Evolutionary conservation across 2,329 filamentous ascomycete species (phyloP), one percentile per base, ranked within the genome.

Genomic region (Podosphaera leucotricha): DNA sequence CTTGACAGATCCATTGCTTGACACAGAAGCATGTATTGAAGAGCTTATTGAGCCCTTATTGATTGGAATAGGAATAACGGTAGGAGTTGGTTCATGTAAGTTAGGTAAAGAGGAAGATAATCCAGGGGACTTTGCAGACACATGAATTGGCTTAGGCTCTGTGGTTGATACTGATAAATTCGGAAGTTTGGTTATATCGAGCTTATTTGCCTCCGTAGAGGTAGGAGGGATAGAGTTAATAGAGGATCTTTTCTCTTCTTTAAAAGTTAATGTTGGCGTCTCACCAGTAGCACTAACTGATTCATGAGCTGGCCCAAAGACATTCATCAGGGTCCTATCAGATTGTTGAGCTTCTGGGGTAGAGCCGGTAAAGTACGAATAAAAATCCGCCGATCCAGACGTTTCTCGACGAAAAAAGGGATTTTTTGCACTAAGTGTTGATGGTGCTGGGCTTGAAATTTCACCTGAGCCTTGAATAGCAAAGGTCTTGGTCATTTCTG

Each of bases 401-500:
- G 66, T 69, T 40, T 73, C 72, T 39, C 74, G 67, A 55, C 84
- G 77, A 66, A 94, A 94, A 67, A 98, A 98, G 0, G 90, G 90
- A 58, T 98, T 98, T 55, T 85, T 94, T 53, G 71, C 82, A 58
- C 78, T 87, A 38, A 75, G 66, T 2, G 68, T 70, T 35, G 76
- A 80, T 44, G 67, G 66, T 46, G 75, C 69, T 37, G 85, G 83
- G 59, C 82, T 92, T 45, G 68, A 70, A 43, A 83, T 67, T 47
- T 70, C 60, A 46, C 66, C 57, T 47, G 65, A 59, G 41, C 49
- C 55, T 33, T 53, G 49, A 19, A 47, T 44, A 41, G 52, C 65
- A 51, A 61, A 64, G 38, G 61, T 64, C 37, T 66, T 62, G 48
- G 66, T 66, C 46, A 61, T 61, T 47, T 75, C 77, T 56, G 72